Conservation (phyloP, 2,329 filamentous ascomycete genomes). For the Ambrosiella cleistominuta region DNA sequence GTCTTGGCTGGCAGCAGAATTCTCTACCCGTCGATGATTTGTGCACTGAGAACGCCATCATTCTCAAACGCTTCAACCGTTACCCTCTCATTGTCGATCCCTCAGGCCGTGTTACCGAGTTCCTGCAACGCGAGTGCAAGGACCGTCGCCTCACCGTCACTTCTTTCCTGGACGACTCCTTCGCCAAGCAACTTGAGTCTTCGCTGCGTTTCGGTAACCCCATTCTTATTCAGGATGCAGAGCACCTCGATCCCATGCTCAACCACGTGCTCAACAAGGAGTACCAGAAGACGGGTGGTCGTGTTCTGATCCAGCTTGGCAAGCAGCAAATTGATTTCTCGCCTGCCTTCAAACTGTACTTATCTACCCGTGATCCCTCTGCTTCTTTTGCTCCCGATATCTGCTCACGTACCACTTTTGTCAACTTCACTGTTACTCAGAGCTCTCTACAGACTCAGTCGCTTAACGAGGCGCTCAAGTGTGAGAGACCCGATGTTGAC, state of each 20-base stretch:
- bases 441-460: slow-evolving; percentile 97
- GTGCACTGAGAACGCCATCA: slow-evolving; percentile 96
- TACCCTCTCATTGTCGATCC: slow-evolving; percentile 98
- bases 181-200: slow-evolving; percentile 94
- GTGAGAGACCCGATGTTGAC: slow-evolving; percentile 91
- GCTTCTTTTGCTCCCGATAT: slow-evolving; percentile 91
- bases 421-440: slow-evolving; percentile 98
- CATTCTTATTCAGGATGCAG: slow-evolving; percentile 94
- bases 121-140: slow-evolving; percentile 85
- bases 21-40: slow-evolving; percentile 87
- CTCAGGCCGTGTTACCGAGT: slow-evolving; percentile 84
- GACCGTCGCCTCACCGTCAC: slow-evolving; percentile 88
- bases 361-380: slow-evolving; percentile 90
- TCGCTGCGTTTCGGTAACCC: slow-evolving; percentile 95
- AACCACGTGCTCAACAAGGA: slow-evolving; percentile 99
- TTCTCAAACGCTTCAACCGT: slow-evolving; percentile 92
- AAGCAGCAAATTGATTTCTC: slow-evolving; percentile 99
- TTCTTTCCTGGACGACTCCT: slow-evolving; percentile 93
- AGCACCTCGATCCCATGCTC: slow-evolving; percentile 89
- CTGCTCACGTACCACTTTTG: slow-evolving; percentile 94
- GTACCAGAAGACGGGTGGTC: slow-evolving; percentile 94
- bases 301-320: slow-evolving; percentile 93
- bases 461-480: slow-evolving; percentile 91
- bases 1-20: slow-evolving; percentile 87
- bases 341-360: slow-evolving; percentile 82